These are phyloP conservation scores for Fraxinus latifolia DNA, from an alignment of 305 asterid genomes.

Conservation along the genomic window DNA sequence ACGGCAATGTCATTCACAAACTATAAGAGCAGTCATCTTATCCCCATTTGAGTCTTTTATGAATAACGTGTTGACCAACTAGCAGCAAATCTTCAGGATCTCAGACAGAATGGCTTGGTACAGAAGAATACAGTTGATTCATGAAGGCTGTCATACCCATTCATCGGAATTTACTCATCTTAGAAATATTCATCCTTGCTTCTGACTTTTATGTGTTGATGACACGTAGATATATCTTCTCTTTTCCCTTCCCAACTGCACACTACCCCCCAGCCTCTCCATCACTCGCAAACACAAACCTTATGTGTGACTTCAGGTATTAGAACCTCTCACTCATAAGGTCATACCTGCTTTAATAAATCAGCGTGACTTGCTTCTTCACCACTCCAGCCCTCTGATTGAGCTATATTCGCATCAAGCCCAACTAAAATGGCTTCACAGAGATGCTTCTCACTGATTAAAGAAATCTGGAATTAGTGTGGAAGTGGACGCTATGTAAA, in stretches of 20 bases:
- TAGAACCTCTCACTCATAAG: constrained; percentile 19
- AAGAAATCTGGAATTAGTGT: constrained; percentile 27
- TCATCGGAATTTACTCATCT: neutral
- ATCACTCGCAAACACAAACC: neutral
- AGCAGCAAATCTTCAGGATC: constrained; percentile 1
- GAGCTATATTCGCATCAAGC: constrained; percentile 45
- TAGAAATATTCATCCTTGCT: neutral
- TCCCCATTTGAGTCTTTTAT: neutral
- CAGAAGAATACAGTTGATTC: neutral
- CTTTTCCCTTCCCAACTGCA: neutral
- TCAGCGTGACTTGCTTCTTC: constrained; percentile 28
- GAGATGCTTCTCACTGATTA: constrained; percentile 68
- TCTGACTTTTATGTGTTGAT: neutral
- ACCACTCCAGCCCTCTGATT: constrained; percentile 35
- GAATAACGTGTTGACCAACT: neutral
- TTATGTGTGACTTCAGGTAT: constrained; percentile 10
- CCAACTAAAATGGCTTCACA: constrained; percentile 69
- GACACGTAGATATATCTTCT: neutral
- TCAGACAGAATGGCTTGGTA: neutral
- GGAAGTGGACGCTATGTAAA: constrained; percentile 13
- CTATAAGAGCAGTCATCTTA: neutral
- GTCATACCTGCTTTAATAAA: constrained; percentile 50
- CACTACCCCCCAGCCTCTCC: neutral
- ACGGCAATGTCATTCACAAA: neutral
- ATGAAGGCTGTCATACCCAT: neutral